Evolutionary conservation across 176 grass and related monocot genomes (phyloP).

Genomic region (Aegilops bicornis): DNA sequence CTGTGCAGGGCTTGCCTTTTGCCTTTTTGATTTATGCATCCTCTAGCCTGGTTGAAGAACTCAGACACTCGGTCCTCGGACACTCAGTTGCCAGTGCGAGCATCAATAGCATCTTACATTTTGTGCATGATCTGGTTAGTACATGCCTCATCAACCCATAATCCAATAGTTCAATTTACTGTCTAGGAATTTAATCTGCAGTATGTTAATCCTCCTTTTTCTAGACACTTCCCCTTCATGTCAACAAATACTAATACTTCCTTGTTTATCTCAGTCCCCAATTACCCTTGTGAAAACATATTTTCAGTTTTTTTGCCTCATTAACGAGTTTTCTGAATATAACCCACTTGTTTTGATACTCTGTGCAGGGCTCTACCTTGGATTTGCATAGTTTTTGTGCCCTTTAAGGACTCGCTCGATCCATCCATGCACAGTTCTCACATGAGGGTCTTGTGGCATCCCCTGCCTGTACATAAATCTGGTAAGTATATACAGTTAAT

Average conservation of each 20-base stretch:
- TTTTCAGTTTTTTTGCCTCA: not conserved
- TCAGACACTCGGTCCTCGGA: not conserved
- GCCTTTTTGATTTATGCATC: not conserved
- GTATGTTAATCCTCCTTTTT: not conserved
- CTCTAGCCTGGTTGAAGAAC: not conserved
- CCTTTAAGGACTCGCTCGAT: not conserved
- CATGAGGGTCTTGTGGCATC: not conserved
- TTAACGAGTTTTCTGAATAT: not conserved
- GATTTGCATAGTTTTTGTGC: not conserved
- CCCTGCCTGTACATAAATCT: not conserved
- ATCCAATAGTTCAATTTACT: too few relatives aligned
- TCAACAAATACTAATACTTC: not conserved
- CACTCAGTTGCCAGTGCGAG: not conserved
- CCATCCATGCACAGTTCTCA: not conserved
- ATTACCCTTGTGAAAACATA: not conserved
- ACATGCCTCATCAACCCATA: not conserved
- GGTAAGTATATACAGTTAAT: not conserved
- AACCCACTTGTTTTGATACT: too few relatives aligned
- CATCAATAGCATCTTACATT: not conserved
- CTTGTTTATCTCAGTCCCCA: not conserved
- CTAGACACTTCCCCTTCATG: not conserved
- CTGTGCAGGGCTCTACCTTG: not conserved
- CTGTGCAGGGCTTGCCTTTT: not conserved
- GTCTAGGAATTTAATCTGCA: too few relatives aligned
- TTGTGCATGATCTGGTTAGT: not conserved